Evolutionary conservation across 2,329 filamentous ascomycete genomes (phyloP).

Genomic region (Lachnellula arida): DNA sequence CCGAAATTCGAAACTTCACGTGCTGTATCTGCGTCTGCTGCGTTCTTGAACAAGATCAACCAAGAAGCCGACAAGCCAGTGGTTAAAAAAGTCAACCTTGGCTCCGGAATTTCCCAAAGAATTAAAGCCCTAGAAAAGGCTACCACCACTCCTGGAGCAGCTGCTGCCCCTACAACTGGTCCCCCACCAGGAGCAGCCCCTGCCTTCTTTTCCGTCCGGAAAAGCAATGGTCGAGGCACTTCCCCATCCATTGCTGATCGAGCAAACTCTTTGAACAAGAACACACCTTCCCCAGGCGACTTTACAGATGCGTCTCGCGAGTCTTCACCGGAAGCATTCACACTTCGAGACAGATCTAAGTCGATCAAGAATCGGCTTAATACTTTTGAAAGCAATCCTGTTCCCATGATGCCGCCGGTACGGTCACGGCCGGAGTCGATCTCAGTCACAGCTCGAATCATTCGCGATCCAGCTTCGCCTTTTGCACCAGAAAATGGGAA

Average conservation of each 20-base stretch:
- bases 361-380: conserved; percentile 27
- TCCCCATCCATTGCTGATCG: conserved; percentile 36
- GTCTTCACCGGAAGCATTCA: conserved; percentile 41
- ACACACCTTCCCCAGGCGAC: conserved; percentile 32
- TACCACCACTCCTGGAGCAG: conserved; percentile 43
- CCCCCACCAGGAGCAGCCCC: conserved; percentile 42
- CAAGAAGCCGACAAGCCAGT: conserved; percentile 47
- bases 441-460: conserved; percentile 82
- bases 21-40: conserved; percentile 46
- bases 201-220: conserved; percentile 57
- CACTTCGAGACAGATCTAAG: conserved; percentile 26
- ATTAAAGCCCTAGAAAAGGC: conserved; percentile 91
- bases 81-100: conserved; percentile 74
- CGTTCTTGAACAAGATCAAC: conserved; percentile 51
- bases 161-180: conserved; percentile 13
- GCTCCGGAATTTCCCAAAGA: conserved; percentile 85
- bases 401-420: conserved; percentile 27
- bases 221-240: conserved; percentile 32
- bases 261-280: conserved; percentile 33
- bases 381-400: conserved; percentile 19
- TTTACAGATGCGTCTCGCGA: conserved; percentile 37
- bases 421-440: conserved; percentile 64
- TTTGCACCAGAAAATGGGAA: conserved; percentile 40
- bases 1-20: conserved; percentile 22
- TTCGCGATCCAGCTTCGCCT: conserved; percentile 56